Conservation (phyloP, 164 flowering plant species). For the Cinnamomum micranthum region DNA sequence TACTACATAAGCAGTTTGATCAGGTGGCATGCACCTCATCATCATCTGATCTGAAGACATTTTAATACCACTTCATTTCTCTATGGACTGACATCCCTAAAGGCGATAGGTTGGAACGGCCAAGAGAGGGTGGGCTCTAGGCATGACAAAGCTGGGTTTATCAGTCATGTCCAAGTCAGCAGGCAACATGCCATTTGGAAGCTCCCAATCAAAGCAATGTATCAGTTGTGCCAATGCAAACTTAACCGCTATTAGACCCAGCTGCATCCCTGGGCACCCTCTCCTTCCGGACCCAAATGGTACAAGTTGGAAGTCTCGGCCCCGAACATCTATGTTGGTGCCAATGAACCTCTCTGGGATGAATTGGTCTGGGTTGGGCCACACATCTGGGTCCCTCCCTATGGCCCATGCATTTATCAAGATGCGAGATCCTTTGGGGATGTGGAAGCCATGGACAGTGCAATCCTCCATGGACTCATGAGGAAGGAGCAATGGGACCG, state of each 20-base stretch:
- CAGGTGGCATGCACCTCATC: too few species aligned
- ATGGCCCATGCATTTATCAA: constrained; percentile 26
- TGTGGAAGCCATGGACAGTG: constrained; percentile 14
- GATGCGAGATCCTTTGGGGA: constrained; percentile 21
- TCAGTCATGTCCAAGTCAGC: constrained; percentile 14
- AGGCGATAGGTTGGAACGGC: constrained; percentile 16
- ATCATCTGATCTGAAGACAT: too few species aligned
- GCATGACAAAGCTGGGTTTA: neutral
- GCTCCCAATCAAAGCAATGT: constrained; percentile 19
- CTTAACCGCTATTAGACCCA: constrained; percentile 9
- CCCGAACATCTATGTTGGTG: constrained; percentile 3
- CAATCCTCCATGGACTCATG: constrained; percentile 14
- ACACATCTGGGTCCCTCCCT: constrained; percentile 20
- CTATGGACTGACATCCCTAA: too few species aligned
- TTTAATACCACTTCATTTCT: too few species aligned
- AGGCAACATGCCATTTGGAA: constrained; percentile 15
- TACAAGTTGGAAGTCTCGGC: constrained; percentile 10
- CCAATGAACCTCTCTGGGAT: constrained; percentile 16
- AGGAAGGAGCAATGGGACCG: constrained; percentile 12
- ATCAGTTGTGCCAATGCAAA: constrained; percentile 13
- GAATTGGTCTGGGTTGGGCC: constrained; percentile 18
- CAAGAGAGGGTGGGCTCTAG: constrained; percentile 4
- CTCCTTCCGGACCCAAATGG: constrained; percentile 20
- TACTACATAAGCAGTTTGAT: too few species aligned
- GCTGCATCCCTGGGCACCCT: constrained; percentile 12